Base-by-base conservation (phyloP, 2,329 filamentous ascomycete genomes). In the Leptographium lundbergii region DNA sequence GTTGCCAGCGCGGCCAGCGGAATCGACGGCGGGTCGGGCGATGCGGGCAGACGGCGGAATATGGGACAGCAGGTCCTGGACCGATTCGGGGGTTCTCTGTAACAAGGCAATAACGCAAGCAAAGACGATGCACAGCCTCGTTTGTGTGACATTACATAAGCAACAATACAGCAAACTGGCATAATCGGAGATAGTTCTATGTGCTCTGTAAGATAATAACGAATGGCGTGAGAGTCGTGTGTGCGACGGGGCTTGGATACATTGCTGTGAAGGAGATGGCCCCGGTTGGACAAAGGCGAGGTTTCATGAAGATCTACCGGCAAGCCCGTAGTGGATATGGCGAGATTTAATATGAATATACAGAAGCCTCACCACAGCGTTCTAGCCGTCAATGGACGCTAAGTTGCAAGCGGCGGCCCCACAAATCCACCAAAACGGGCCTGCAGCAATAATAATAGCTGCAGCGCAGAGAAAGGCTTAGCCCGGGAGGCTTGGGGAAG, bases 11-110 rank as follows among this genome's bases (percentile, higher is more conserved):
- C 34, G 6, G 25, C 53, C 6, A 74, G 76, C 2, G 80, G 78
- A 24, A 72, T 73, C 4, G 73, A 79, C 59, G 70, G 69, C 39
- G 63, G 59, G 2, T 76, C 74, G 6, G 74, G 70, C 1, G 78
- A 77, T 57, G 73, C 71, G 1, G 78, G 78, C 57, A 74, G 81
- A 58, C 74, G 82, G 61, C 77, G 84, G 63, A 81, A 81, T 0
- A 75, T 85, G 71, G 80, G 81, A 3, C 79, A 84, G 66, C 81
- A 85, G 69, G 75, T 85, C 50, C 70, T 85, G 61, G 81, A 85
- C 65, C 81, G 85, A 67, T 81, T 86, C 60, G 24, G 11, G 5
- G 45, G 55, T 11, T 5, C 55, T 5, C 6, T 57, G 42, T 57
- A 22, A n/a, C n/a, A n/a, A 50, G 22, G 6, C 13, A 22, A 24